phyloP scores from a whole-genome alignment of 768 basidiomycete species.

The Melanogaster broomeanus region DNA sequence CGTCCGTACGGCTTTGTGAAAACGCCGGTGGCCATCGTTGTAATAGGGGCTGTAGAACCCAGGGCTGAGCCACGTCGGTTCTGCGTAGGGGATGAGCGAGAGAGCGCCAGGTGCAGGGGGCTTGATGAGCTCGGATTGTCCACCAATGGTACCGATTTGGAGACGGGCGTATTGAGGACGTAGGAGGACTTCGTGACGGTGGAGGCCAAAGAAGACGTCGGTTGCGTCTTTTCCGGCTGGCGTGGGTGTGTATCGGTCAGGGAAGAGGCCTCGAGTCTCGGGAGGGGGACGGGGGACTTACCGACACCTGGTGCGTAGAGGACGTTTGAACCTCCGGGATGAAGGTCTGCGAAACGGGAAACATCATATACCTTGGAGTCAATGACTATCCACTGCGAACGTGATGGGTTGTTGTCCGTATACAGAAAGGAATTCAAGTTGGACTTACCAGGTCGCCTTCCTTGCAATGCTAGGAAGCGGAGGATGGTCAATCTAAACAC shows the following conservation, averaged over 20 bases:
- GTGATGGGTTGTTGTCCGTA: conserved; percentile 2
- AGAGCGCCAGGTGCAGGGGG: conserved; percentile 59
- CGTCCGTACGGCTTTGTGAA: conserved; percentile 74
- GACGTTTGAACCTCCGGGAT: conserved; percentile 83
- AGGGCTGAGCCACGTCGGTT: conserved; percentile 75
- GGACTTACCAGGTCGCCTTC: conserved; percentile 73
- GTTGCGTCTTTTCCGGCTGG: conserved; percentile 76
- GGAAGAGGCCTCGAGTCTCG: background rate
- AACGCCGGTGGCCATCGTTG: conserved; percentile 67
- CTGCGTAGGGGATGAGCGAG: conserved; percentile 81
- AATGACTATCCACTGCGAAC: conserved; percentile 71
- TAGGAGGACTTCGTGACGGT: conserved; percentile 77
- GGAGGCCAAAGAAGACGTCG: conserved; percentile 81
- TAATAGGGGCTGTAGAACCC: conserved; percentile 80
- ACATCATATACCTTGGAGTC: conserved; percentile 84
- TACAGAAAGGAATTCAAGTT: background rate
- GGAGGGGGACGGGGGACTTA: conserved; percentile 36
- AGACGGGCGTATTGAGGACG: conserved; percentile 73
- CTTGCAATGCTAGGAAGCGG: conserved; percentile 71
- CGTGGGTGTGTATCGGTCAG: too few species aligned
- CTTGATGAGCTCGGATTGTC: conserved; percentile 57
- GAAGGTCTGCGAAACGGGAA: conserved; percentile 76
- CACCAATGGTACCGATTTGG: conserved; percentile 63
- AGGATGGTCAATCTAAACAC: background rate
- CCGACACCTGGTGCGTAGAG: conserved; percentile 67